A percentile compares a stretch with the other conserved stretches of the same genome.
Conservation (phyloP, 2,329 filamentous ascomycete genomes). For the Didymella exigua region DNA sequence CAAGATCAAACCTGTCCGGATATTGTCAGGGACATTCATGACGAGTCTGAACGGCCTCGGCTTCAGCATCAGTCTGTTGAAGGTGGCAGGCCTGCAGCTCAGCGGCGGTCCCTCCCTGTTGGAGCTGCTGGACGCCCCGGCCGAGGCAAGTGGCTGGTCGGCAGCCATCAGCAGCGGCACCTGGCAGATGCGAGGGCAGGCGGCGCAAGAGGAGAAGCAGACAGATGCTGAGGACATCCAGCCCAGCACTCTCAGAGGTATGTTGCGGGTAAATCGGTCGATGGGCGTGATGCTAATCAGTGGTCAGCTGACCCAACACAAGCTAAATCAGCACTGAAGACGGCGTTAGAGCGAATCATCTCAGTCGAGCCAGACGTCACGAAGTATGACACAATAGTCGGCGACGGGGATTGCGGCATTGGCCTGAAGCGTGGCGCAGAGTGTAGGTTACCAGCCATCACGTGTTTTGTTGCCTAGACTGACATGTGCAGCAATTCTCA, state of each 20-base stretch:
- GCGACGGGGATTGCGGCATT: conserved; percentile 88
- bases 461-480: conserved; percentile 38
- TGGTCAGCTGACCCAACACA: conserved; percentile 57
- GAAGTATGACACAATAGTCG: conserved; percentile 77
- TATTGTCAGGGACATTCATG: conserved; percentile 72
- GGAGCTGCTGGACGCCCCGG: conserved; percentile 69
- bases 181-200: conserved; percentile 59
- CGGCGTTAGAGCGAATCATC: conserved; percentile 66
- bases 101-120: conserved; percentile 66
- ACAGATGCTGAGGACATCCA: conserved; percentile 52
- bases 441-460: conserved; percentile 48
- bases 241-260: conserved; percentile 60
- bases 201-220: conserved; percentile 49
- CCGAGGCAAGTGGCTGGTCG: conserved; percentile 71
- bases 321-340: conserved; percentile 59
- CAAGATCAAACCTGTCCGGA: conserved; percentile 65
- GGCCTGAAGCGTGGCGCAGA: conserved; percentile 87
- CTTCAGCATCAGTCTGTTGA: conserved; percentile 72
- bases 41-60: conserved; percentile 74
- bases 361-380: conserved; percentile 70
- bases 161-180: conserved; percentile 64
- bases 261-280: conserved; percentile 24
- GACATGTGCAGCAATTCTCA: conserved; percentile 48
- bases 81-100: conserved; percentile 65
- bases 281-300: conserved; percentile 13